Conservation (phyloP, 2,329 filamentous ascomycete genomes). For the Aureobasidium sp. region DNA sequence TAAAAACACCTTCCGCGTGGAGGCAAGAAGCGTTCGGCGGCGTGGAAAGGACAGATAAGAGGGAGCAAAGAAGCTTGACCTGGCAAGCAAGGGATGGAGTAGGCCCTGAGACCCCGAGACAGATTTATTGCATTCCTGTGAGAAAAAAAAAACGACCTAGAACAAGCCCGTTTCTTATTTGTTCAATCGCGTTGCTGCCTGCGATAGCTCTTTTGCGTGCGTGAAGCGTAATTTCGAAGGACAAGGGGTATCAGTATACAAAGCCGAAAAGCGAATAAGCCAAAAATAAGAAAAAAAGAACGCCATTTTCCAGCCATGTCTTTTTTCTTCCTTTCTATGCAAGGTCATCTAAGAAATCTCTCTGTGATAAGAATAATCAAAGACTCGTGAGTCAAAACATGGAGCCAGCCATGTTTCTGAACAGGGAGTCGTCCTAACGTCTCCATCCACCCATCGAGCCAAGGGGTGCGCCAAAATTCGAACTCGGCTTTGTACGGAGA, state of each 20-base stretch:
- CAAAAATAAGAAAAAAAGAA: neutral
- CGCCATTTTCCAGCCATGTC: neutral
- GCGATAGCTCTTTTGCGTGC: neutral
- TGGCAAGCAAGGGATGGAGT: neutral
- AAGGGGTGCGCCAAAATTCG: constrained; percentile 32
- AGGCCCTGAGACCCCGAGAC: neutral
- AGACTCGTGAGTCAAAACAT: neutral
- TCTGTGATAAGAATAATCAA: neutral
- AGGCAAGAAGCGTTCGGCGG: neutral
- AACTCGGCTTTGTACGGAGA: constrained; percentile 31
- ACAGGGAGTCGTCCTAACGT: constrained; percentile 20
- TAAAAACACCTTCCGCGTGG: neutral
- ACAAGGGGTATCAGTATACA: neutral
- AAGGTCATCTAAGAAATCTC: neutral
- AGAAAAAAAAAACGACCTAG: neutral
- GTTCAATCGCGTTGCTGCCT: neutral
- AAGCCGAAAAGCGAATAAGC: neutral
- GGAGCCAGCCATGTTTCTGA: neutral
- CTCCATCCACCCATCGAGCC: constrained; percentile 27
- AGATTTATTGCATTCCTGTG: neutral
- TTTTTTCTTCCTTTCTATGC: constrained; percentile 3
- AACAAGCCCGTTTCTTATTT: neutral
- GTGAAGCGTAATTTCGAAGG: neutral
- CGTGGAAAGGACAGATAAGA: neutral
- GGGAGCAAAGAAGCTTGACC: neutral